Base-by-base conservation (phyloP, 202 grass and related monocot species). In the Panicum virgatum region DNA sequence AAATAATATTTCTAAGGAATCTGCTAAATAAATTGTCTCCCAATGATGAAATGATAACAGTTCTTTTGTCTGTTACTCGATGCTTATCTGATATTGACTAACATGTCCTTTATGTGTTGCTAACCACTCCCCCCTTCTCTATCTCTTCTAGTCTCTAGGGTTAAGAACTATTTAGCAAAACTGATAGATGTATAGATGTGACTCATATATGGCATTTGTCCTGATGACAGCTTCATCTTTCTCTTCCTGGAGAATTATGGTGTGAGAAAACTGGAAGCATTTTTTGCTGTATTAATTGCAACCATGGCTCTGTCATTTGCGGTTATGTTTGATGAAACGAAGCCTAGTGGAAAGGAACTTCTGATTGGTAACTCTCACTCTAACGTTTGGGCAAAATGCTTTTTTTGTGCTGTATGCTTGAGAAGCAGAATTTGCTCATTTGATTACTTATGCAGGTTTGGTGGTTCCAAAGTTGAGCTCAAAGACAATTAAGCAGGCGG, bases 171-270 rank as follows among this genome's bases (percentile, higher is more conserved):
- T 86, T 36, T 20, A 9, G 34, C 11, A 38, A 51, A 82, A 52
- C 40, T 73, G 9, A 54, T 79, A 46, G 61, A 37, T 79, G 82
- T 77, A 62, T 79, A 46, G 52, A 37, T 79, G 82, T 77, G 15
- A 26, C 66, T 87, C 72, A 61, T 76, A n/a, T n/a, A 22, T 84
- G 71, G 40, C 25, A 13, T 56, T 86, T 58, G 63, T 79, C 54
- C 69, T 91, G 36, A 82, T 86, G 76, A 27, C 90, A 97, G 94
- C 82, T 93, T 97, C 84, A 72, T 97, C 76, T 97, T 97, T 89
- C 77, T 97, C 70, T 94, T 94, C 86, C 88, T 97, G 56, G 94
- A 97, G 88, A 94, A 97, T 63, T 97, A 94, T 62, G 90, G 92
- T 36, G 95, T 97, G 72, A 93, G 95, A 70, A 97, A 97, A 88